Evolutionary conservation across 495 filamentous ascomycete genomes (phyloP).

Genomic region (Aspergillus carlsbadensis): DNA sequence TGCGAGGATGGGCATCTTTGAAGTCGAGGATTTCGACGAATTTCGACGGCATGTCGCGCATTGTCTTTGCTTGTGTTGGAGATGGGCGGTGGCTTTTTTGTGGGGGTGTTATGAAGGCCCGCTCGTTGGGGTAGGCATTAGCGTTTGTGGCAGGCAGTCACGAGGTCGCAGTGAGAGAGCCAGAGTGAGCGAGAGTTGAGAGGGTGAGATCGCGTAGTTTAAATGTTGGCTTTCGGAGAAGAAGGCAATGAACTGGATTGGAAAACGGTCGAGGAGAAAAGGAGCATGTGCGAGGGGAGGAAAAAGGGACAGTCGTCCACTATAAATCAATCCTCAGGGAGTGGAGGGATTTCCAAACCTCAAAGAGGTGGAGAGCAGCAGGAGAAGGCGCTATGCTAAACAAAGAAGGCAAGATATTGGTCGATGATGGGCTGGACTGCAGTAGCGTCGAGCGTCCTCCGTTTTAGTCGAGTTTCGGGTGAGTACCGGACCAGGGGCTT

Average conservation of each 20-base stretch:
- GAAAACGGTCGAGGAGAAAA: background rate
- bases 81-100: background rate
- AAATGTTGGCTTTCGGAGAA: too few relatives aligned
- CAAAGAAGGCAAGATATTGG: constrained; percentile 9
- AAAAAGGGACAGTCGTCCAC: background rate
- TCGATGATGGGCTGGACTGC: constrained; percentile 9
- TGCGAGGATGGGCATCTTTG: constrained; percentile 29
- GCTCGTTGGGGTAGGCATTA: constrained; percentile 1
- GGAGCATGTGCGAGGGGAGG: background rate
- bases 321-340: background rate
- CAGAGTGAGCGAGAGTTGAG: background rate
- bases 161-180: background rate
- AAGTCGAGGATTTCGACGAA: constrained; percentile 50
- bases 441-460: constrained; percentile 6
- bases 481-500: constrained; percentile 1
- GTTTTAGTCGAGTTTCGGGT: constrained; percentile 7
- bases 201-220: background rate
- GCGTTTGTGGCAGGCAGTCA: background rate
- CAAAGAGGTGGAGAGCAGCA: background rate
- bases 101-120: background rate
- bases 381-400: background rate
- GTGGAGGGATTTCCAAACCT: background rate
- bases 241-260: background rate
- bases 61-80: constrained; percentile 17
- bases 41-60: constrained; percentile 45